Evolutionary conservation across 1,284 basidiomycete species (phyloP), one percentile per base, ranked within the genome.

Genomic region (Somion occarium): DNA sequence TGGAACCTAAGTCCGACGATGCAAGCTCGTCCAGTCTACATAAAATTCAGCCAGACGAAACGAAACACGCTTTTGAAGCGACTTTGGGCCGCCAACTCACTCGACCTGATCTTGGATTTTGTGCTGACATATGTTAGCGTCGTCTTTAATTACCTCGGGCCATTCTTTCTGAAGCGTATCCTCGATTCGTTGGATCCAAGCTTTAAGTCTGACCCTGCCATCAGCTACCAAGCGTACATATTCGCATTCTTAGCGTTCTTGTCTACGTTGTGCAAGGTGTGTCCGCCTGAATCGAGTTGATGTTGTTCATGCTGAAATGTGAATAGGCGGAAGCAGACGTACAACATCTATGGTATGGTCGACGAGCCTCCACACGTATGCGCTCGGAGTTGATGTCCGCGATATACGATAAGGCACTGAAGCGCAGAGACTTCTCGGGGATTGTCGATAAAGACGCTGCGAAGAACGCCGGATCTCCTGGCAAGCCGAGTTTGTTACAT

Each of bases 331-430:
- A 89, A 63, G 73, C 79, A 0, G 91, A 94, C 57, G 69, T 91
- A 1, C 80, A 88, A 49, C 90, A 92, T 62, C 71, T 93, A 1
- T 93, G 88, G 85, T 82, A 80, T 56, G 80, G 83, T 11, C 77
- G 91, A 20, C 77, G 90, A n/a, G 86, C 83, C 0, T 67, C 75
- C 7, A 84, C 86, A 11, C 74, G 89, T 19, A 79, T 88, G 20
- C 80, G 86, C 15, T 76, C 81, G 3, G 83, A 88, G 66, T 75
- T 94, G 13, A 92, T 88, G 75, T 79, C 88, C 0, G 74, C 88
- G 0, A 88, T 97, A 49, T 98, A 95, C 62, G 88, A 93, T 65
- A 97, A 97, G 67, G 86, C 93, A 0, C 72, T 97, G 38, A 88
- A 88, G 64, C 75, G 92, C 23, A 88, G 85, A 63, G 93, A 97